Evolutionary conservation across 192 early-diverging fungal genomes (phyloP).

Genomic region (Entomortierella chlamydospora): DNA sequence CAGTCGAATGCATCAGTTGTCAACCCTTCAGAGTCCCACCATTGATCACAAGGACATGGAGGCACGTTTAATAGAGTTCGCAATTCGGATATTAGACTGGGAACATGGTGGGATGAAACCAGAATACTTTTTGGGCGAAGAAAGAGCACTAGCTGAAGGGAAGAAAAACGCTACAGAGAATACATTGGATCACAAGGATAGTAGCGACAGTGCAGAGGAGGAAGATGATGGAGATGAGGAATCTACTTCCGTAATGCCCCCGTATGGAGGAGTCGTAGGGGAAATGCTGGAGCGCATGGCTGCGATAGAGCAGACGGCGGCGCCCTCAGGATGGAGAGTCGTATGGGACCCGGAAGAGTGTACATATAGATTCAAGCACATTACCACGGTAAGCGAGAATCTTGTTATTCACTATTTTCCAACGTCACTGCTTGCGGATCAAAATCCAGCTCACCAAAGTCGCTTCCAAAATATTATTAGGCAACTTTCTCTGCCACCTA

Average conservation of each 20-base stretch:
- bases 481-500: conserved; percentile 3
- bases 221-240: background rate
- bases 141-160: conserved; percentile 2
- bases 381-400: conserved; percentile 9
- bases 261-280: conserved; percentile 32
- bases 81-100: conserved; percentile 51
- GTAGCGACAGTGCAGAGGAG: background rate
- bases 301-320: conserved; percentile 5
- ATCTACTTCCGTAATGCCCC: background rate
- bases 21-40: background rate
- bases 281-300: conserved; percentile 31
- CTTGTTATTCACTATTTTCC: background rate
- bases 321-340: conserved; percentile 13
- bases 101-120: conserved; percentile 41
- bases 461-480: background rate
- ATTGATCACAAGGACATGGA: conserved; percentile 22
- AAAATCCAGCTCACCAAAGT: background rate
- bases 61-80: conserved; percentile 30
- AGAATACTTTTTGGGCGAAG: conserved; percentile 32
- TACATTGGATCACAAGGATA: background rate
- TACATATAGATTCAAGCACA: conserved; percentile 16
- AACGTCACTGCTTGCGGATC: background rate
- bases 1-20: conserved; percentile 38
- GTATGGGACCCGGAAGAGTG: conserved; percentile 12
- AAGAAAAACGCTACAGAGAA: background rate